Evolutionary conservation across 257 asterid genomes (phyloP), one percentile per base, ranked within the genome.

Genomic region (Henckelia pumila): DNA sequence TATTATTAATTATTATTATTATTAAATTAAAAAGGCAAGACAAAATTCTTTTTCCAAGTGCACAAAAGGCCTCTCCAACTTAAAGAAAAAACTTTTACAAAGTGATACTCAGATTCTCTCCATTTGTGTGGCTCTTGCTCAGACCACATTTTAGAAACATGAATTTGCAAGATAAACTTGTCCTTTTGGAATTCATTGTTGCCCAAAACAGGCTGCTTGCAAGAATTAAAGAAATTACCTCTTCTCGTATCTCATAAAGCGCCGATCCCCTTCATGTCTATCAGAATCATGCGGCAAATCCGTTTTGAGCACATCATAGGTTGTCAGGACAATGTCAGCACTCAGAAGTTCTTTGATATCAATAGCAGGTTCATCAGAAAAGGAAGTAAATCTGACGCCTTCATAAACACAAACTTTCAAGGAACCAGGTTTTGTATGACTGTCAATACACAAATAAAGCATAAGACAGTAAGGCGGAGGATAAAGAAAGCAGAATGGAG

Each of bases 261-360:
- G 95, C 25, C 89, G 95, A 80, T 93, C 99, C 63, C 96, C 97
- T 75, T 90, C 95, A 73, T 88, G 86, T 71, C 97, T 90, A 66
- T 90, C 97, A 72, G 92, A 86, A 85, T 93, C 99, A 65, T 90
- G 99, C 5, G 96, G 94, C 73, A 93, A 77, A 80, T 93, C 99
- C 82, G 85, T 97, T 83, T 87, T 93, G 57, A 93, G 97, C 59
- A 85, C 86, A 64, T 93, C 97, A 63, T 90, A 93, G 57, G 95
- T 90, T 61, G 99, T 93, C 84, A 93, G 78, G 76, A 93, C 96
- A 55, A 93, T 73, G 72, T 90, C 94, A 71, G 97, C 92, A 40
- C 63, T 80, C 35, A 88, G 81, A 75, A 93, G 95, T 68, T 93
- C 92, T 44, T 75, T 78, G 50, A 88, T 80, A 65, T 82, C 95